These are phyloP conservation scores for Nannochloropsis salina DNA, from an alignment of 108 stramenopile species.

Conservation along the genomic window DNA sequence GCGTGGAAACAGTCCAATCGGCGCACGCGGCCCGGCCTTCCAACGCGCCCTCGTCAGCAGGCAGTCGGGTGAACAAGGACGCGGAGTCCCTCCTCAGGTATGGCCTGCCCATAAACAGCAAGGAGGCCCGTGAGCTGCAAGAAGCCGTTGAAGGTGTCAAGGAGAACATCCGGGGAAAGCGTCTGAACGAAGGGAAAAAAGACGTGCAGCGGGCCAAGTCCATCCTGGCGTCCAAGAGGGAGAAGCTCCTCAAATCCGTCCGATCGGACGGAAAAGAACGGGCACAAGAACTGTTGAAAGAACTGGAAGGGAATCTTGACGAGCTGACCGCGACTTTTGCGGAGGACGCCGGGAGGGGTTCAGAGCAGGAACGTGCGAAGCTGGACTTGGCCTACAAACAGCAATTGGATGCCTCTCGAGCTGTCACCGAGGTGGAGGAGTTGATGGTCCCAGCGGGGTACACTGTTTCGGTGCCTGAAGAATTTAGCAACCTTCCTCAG, in stretches of 20 bases:
- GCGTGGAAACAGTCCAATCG: neutral
- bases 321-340: conserved; percentile 41
- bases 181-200: conserved; percentile 70
- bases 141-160: conserved; percentile 67
- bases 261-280: neutral
- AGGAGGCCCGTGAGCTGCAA: conserved; percentile 65
- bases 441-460: conserved; percentile 73
- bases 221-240: conserved; percentile 27
- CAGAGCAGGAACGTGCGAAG: conserved; percentile 71
- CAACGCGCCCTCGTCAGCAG: conserved; percentile 39
- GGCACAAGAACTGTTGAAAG: conserved; percentile 25
- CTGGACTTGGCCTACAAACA: conserved; percentile 69
- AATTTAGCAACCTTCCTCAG: conserved; percentile 76
- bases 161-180: conserved; percentile 68
- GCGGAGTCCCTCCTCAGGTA: conserved; percentile 74
- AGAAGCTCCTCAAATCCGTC: conserved; percentile 32
- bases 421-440: conserved; percentile 70
- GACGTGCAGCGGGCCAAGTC: conserved; percentile 66
- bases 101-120: conserved; percentile 78
- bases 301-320: conserved; percentile 27
- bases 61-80: conserved; percentile 84
- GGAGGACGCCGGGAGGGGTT: conserved; percentile 64
- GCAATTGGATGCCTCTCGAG: conserved; percentile 61
- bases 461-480: conserved; percentile 61
- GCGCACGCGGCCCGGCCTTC: neutral